Evolutionary conservation across 495 filamentous ascomycete species (phyloP).

Genomic region (Talaromyces ruber): DNA sequence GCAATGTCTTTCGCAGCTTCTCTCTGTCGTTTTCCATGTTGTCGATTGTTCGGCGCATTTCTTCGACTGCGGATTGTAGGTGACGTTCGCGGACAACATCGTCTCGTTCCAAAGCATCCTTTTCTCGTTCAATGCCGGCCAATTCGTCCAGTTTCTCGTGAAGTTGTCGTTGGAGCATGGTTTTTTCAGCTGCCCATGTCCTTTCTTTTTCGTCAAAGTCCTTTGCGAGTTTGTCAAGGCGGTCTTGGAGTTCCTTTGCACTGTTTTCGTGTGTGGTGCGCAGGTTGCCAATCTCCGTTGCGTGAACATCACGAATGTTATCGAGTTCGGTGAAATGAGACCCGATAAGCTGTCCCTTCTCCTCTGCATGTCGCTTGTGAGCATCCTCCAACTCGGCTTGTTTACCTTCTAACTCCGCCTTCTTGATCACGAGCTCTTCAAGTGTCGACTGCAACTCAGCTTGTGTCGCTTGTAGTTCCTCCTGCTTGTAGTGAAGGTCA

Average conservation of each 20-base stretch:
- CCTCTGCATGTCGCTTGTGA: conserved; percentile 20
- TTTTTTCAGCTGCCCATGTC: conserved; percentile 25
- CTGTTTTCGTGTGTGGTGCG: neutral
- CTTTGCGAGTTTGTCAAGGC: conserved; percentile 15
- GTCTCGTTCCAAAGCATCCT: conserved; percentile 37
- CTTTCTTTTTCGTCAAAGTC: conserved; percentile 29
- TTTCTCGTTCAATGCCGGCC: conserved; percentile 33
- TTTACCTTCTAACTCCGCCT: neutral
- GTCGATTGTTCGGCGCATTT: conserved; percentile 43
- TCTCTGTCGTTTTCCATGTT: conserved; percentile 47
- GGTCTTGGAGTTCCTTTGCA: neutral
- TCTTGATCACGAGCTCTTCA: conserved; percentile 1
- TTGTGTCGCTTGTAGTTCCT: conserved; percentile 1
- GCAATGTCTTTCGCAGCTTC: conserved; percentile 47
- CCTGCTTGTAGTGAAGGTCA: conserved; percentile 1
- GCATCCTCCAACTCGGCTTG: conserved; percentile 2
- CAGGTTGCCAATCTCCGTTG: neutral
- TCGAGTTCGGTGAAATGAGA: conserved; percentile 4
- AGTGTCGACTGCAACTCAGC: conserved; percentile 6
- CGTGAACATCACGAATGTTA: neutral
- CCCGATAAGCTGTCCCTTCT: conserved; percentile 17
- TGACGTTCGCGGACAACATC: conserved; percentile 41
- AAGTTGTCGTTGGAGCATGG: conserved; percentile 25
- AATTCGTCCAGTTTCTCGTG: conserved; percentile 30
- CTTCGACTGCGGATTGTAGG: conserved; percentile 37